Percentiles rank a stretch among this genome's conserved stretches.
These are phyloP conservation scores for Pezizomycotina sp. DNA, from an alignment of 2,329 filamentous ascomycete genomes.

Conservation along the genomic window DNA sequence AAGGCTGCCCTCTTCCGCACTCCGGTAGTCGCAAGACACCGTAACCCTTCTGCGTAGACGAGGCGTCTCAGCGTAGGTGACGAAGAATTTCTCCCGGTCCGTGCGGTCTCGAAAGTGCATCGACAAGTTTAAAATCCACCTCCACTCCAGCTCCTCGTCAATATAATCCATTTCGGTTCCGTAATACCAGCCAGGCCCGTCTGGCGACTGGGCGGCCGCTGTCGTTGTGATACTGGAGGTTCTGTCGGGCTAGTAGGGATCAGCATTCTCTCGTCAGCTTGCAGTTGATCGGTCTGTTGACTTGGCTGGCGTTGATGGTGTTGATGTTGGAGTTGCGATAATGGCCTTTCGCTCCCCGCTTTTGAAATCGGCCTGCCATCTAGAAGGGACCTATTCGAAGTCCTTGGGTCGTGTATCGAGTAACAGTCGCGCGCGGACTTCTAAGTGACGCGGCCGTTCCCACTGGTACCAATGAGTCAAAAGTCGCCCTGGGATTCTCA, in stretches of 20 bases:
- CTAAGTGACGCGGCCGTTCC: slow-evolving; percentile 13
- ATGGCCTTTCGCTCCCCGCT: not conserved
- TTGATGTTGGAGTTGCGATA: not conserved
- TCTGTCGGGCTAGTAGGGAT: slow-evolving; percentile 13
- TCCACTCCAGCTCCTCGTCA: slow-evolving; percentile 64
- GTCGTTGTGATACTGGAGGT: slow-evolving; percentile 10
- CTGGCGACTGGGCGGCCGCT: slow-evolving; percentile 1
- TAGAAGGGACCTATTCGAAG: slow-evolving; percentile 5
- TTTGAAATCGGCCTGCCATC: slow-evolving; percentile 1
- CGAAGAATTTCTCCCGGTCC: slow-evolving; percentile 90
- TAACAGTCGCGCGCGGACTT: slow-evolving; percentile 14
- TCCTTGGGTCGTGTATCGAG: slow-evolving; percentile 17
- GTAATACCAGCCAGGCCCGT: slow-evolving; percentile 16
- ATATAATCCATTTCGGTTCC: slow-evolving; percentile 44
- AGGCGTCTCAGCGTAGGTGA: slow-evolving; percentile 73
- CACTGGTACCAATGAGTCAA: slow-evolving; percentile 10
- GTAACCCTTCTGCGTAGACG: slow-evolving; percentile 75
- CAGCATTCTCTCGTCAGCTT: not conserved
- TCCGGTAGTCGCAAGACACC: slow-evolving; percentile 80
- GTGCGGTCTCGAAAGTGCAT: slow-evolving; percentile 96
- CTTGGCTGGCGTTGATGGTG: not conserved
- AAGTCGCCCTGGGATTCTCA: slow-evolving; percentile 8
- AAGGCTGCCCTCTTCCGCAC: slow-evolving; percentile 62
- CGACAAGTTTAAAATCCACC: slow-evolving; percentile 92
- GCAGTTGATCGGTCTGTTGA: not conserved